Conservation (phyloP, 768 basidiomycete genomes). For the Tephrocybe sp. region DNA sequence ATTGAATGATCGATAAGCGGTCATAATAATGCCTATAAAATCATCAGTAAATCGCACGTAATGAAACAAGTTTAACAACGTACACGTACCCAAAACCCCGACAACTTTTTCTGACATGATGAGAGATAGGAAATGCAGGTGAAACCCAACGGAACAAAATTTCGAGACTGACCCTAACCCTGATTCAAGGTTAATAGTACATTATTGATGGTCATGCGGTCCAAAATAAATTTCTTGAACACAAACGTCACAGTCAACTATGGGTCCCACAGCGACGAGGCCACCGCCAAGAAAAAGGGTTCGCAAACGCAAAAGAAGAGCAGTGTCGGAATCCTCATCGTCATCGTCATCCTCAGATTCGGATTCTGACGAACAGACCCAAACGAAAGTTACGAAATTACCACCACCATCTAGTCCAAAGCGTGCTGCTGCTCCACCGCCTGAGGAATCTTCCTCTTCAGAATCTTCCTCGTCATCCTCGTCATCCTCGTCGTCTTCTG, state of each 20-base stretch:
- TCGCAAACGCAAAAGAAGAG: conserved; percentile 54
- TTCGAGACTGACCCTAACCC: conserved; percentile 2
- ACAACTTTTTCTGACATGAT: conserved; percentile 44
- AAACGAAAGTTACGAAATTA: conserved; percentile 5
- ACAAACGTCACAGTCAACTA: background rate
- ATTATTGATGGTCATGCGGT: too few species aligned
- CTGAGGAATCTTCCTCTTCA: conserved; percentile 20
- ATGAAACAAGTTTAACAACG: conserved; percentile 10
- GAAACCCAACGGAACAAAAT: background rate
- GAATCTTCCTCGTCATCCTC: conserved; percentile 23
- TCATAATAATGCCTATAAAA: background rate
- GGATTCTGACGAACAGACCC: conserved; percentile 20
- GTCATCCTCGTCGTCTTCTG: conserved; percentile 26
- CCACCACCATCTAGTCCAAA: conserved; percentile 10
- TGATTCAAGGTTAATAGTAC: too few species aligned
- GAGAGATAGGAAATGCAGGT: background rate
- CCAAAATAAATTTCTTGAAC: background rate
- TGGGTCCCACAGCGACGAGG: conserved; percentile 26
- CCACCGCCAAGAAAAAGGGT: conserved; percentile 41
- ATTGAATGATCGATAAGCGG: conserved; percentile 4
- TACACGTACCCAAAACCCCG: conserved; percentile 53
- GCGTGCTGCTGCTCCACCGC: conserved; percentile 1
- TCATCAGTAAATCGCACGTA: background rate
- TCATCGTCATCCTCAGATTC: conserved; percentile 39
- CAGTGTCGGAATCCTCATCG: conserved; percentile 39